These are phyloP conservation scores for Clarireedia homoeocarpa DNA, from an alignment of 2,329 filamentous ascomycete species.

Conservation along the genomic window DNA sequence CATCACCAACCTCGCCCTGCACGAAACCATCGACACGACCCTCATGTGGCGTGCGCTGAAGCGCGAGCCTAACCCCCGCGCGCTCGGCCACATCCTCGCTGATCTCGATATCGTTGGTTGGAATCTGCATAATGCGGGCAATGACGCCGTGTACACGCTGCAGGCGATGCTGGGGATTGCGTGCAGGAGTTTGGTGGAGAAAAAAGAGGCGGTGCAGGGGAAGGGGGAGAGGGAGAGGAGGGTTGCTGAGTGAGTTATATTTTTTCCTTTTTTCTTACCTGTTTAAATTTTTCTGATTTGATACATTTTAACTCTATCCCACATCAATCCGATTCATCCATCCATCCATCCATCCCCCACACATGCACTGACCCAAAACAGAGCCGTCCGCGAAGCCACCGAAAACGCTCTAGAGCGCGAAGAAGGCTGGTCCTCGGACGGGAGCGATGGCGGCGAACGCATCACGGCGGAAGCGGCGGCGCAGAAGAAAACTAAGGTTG, in stretches of 20 bases:
- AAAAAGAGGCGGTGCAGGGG: conserved; percentile 8
- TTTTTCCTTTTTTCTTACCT: neutral
- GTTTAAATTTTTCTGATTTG: neutral
- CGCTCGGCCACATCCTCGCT: conserved; percentile 52
- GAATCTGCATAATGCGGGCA: conserved; percentile 79
- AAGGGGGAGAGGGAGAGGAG: conserved; percentile 15
- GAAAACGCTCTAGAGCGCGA: conserved; percentile 1
- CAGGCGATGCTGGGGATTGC: conserved; percentile 62
- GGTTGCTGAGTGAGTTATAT: conserved; percentile 14
- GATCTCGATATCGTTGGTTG: conserved; percentile 55
- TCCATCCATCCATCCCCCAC: no score
- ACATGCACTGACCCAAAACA: neutral
- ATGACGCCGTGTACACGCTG: conserved; percentile 76
- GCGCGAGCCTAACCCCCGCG: conserved; percentile 43
- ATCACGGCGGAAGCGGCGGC: neutral
- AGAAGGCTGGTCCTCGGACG: conserved; percentile 8
- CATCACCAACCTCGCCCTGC: conserved; percentile 41
- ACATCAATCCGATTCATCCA: no score
- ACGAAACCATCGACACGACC: conserved; percentile 66
- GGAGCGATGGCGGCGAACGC: conserved; percentile 9
- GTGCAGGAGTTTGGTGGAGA: conserved; percentile 29
- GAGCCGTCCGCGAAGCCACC: conserved; percentile 4
- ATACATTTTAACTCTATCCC: neutral
- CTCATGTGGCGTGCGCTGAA: conserved; percentile 59
- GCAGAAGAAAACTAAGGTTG: neutral